Evolutionary conservation across 345 rosid genomes (phyloP).

Genomic region (Pistacia integerrima): DNA sequence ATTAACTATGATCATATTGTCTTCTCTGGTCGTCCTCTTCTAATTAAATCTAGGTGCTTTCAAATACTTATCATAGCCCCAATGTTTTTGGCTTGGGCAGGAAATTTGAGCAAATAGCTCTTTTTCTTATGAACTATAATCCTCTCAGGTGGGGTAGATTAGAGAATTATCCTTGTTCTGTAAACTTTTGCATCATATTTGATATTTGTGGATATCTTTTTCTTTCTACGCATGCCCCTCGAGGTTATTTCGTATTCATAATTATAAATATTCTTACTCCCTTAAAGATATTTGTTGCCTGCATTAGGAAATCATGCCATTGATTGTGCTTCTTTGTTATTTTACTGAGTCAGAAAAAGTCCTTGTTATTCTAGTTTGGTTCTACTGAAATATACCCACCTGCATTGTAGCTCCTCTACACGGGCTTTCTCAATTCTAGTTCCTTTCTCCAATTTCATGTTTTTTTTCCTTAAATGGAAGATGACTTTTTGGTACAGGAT

Average conservation of each 20-base stretch:
- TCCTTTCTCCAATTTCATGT: neutral
- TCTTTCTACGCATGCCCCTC: neutral
- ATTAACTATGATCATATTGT: neutral
- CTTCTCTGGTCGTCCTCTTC: slow-evolving; percentile 2
- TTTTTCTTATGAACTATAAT: neutral
- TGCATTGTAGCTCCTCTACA: neutral
- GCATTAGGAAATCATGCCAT: neutral
- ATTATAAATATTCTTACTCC: neutral
- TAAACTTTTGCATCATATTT: neutral
- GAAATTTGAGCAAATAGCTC: neutral
- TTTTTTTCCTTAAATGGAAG: neutral
- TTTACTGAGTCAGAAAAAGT: neutral
- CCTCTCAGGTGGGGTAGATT: neutral
- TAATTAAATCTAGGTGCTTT: neutral
- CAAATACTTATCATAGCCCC: neutral
- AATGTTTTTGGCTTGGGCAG: neutral
- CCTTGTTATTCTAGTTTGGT: neutral
- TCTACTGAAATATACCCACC: neutral
- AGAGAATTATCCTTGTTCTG: neutral
- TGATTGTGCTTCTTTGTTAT: neutral
- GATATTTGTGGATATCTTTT: neutral
- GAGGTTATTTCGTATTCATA: neutral
- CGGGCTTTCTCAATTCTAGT: neutral
- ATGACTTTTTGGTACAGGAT: neutral
- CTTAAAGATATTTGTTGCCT: neutral